A percentile compares a stretch with the other conserved stretches of the same genome.
Evolutionary conservation across 2,329 filamentous ascomycete species (phyloP).

Genomic region (Fusarium siculi): DNA sequence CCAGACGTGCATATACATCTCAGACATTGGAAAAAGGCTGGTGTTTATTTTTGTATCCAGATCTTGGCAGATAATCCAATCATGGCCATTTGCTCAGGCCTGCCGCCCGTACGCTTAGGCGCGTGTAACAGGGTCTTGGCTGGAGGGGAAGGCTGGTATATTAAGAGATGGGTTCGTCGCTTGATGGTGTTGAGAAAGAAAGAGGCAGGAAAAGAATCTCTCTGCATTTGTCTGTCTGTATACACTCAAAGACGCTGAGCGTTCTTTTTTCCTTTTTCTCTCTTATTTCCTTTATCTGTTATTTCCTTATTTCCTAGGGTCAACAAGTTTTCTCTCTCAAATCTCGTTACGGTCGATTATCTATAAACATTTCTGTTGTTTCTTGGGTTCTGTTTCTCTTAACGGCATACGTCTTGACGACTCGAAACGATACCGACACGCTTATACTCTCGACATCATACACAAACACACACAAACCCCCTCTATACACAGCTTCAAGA

Average conservation of each 20-base stretch:
- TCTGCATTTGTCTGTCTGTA: constrained; percentile 32
- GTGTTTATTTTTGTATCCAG: constrained; percentile 33
- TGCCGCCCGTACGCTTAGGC: constrained; percentile 25
- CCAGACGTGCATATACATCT: constrained; percentile 19
- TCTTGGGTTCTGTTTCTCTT: constrained; percentile 26
- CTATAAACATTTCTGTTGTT: constrained; percentile 20
- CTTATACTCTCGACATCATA: constrained; percentile 3
- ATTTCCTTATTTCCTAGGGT: constrained; percentile 41
- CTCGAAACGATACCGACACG: constrained; percentile 22
- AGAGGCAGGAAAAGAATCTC: constrained; percentile 35
- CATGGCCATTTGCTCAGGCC: constrained; percentile 13
- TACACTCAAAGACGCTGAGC: constrained; percentile 36
- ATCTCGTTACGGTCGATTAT: constrained; percentile 18
- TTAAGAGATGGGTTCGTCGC: constrained; percentile 38
- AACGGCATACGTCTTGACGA: constrained; percentile 27
- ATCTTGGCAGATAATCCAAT: constrained; percentile 26
- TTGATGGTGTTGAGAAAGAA: constrained; percentile 14
- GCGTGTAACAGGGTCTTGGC: constrained; percentile 17
- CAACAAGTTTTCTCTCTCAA: constrained; percentile 9
- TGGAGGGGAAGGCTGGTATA: constrained; percentile 39
- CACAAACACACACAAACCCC: neutral
- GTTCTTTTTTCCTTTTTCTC: constrained; percentile 28
- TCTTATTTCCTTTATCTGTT: constrained; percentile 37
- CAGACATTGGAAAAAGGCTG: constrained; percentile 12
- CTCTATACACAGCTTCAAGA: constrained; percentile 48